A percentile compares a stretch with the other conserved stretches of the same genome.
phyloP scores from a whole-genome alignment of 371 early-diverging fungal species.

The Nematocida ausubeli region DNA sequence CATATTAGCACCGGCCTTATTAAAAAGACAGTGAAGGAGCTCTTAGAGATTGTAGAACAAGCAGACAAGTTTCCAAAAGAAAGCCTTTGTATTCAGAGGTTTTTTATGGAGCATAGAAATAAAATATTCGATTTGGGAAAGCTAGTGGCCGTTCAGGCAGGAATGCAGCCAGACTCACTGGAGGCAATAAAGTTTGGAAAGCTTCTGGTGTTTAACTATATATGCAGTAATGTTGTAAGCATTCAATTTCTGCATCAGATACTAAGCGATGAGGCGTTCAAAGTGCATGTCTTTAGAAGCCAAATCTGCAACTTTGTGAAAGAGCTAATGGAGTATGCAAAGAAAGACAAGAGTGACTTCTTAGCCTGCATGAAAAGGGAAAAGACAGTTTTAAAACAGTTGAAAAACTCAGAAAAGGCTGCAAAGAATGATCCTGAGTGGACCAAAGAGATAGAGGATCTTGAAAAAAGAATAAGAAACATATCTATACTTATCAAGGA shows the following conservation, averaged over 20 bases:
- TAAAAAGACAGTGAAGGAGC: slow-evolving; percentile 11
- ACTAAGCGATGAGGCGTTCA: not conserved
- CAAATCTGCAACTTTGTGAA: slow-evolving; percentile 13
- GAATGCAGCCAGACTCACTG: slow-evolving; percentile 1
- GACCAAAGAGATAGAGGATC: slow-evolving; percentile 13
- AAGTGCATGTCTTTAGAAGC: not conserved
- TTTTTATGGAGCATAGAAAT: slow-evolving; percentile 23
- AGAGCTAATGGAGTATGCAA: not conserved
- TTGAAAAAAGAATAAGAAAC: slow-evolving; percentile 36
- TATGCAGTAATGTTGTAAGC: not conserved
- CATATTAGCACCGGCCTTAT: not conserved
- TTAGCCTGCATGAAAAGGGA: not conserved
- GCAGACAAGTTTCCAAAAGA: not conserved
- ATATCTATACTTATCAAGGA: not conserved
- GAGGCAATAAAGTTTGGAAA: slow-evolving; percentile 29
- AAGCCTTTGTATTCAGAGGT: not conserved
- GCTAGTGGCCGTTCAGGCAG: slow-evolving; percentile 3
- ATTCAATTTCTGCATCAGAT: slow-evolving; percentile 20
- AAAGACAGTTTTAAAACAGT: not conserved
- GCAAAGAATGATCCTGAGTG: slow-evolving; percentile 40
- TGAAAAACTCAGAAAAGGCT: slow-evolving; percentile 44
- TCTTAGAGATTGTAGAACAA: not conserved
- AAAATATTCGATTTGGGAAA: slow-evolving; percentile 9
- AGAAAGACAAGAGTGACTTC: slow-evolving; percentile 24
- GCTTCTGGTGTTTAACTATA: slow-evolving; percentile 5